phyloP scores from a whole-genome alignment of 257 asterid species.

The Striga asiatica region DNA sequence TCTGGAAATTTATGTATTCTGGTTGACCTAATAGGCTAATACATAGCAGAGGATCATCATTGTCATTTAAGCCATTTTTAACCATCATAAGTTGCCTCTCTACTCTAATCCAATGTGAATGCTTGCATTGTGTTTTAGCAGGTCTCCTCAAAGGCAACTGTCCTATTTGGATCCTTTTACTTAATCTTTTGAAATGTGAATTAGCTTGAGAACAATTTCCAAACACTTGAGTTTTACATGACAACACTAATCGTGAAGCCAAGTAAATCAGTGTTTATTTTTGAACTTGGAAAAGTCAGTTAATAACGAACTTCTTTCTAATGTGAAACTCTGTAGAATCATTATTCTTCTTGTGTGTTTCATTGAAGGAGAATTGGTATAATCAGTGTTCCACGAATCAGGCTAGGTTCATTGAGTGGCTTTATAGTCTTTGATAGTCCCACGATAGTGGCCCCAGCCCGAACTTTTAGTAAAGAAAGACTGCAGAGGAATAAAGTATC shows the following conservation, averaged over 20 bases:
- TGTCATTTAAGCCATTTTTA: too few relatives aligned
- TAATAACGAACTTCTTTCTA: not conserved
- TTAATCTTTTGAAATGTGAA: not conserved
- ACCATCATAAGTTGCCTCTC: too few relatives aligned
- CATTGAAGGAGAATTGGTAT: not conserved
- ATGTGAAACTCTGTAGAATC: too few relatives aligned
- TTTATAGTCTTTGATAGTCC: not conserved
- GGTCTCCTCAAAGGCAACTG: not conserved
- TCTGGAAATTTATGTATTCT: not conserved
- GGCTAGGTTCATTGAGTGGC: too few relatives aligned
- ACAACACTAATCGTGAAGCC: not conserved
- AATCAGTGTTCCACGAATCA: too few relatives aligned
- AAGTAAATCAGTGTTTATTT: not conserved
- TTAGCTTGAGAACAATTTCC: not conserved
- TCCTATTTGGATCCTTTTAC: not conserved
- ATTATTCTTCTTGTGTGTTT: not conserved
- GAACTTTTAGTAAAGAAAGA: not conserved
- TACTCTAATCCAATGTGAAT: not conserved
- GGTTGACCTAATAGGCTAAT: not conserved
- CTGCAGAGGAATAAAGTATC: not conserved
- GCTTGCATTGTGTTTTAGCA: not conserved
- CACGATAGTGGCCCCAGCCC: not conserved
- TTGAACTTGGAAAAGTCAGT: not conserved
- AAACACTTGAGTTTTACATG: not conserved
- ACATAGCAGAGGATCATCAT: too few relatives aligned